Base-by-base conservation (phyloP, 1,139 yeast species). In the Tardiomyces depauwii region DNA sequence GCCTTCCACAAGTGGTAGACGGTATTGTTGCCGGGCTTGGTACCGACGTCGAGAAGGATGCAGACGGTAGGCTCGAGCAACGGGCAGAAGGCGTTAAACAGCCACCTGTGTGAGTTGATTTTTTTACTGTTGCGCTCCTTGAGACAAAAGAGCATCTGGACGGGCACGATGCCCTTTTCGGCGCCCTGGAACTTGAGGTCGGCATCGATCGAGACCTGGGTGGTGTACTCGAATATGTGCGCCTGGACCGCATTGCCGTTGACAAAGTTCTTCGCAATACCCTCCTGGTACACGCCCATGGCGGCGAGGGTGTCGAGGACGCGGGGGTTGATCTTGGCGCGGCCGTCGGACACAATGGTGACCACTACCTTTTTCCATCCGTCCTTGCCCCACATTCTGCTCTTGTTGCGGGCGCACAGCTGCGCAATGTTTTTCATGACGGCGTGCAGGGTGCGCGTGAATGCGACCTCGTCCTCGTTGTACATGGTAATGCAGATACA, bases 321-420 rank as follows among this genome's bases (percentile, higher is more conserved):
- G 18, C 93, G 81, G 27, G 83, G 84, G 56, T 80, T 75, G 42
- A 89, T 82, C 60, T 87, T 88, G 49, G 84, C 78, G 66, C 98
- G 79, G 55, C 98, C 98, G 67, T 91, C 98, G 42, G 95, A 80
- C 30, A 89, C 86, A 57, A 91, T 82, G 44, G 85, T 71, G 11
- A 91, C 96, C 49, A 89, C 96, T 30, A 89, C 80, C 63, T 88
- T 89, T 61, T 91, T 87, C 98, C 98, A 91, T 21, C 94, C 85
- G 51, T 88, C 93, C 54, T 80, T 80, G 7, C 97, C 97, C 98
- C 98, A 91, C 18, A 82, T 82, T 43, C 84, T 72, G 40, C 95
- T 82, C 60, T 80, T 82, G 47, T 77, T 74, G 62, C 97, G 77
- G 14, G 82, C 77, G 60, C 95, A 81, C 45, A 91, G 70, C 57